Evolutionary conservation across 2,329 filamentous ascomycete species (phyloP).

Genomic region (Rutstroemia sydowiana): DNA sequence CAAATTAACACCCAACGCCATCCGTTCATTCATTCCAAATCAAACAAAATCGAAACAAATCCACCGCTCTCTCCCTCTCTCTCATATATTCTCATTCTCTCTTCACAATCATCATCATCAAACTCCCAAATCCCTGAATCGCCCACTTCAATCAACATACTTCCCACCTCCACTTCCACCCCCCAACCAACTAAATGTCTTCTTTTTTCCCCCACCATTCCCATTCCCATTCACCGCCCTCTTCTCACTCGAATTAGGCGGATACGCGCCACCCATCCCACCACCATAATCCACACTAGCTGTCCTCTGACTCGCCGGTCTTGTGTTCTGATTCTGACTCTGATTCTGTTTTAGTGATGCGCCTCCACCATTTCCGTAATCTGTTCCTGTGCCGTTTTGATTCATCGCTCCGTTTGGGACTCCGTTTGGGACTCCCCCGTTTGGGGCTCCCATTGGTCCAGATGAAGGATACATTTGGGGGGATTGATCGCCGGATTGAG

Average conservation of each 20-base stretch:
- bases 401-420: too few relatives aligned
- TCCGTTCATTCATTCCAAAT: too few relatives aligned
- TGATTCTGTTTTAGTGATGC: not conserved
- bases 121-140: too few relatives aligned
- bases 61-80: too few relatives aligned
- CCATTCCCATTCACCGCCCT: not conserved
- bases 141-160: slow-evolving; percentile 7
- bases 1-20: too few relatives aligned
- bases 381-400: not conserved
- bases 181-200: slow-evolving; percentile 10
- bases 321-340: not conserved
- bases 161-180: slow-evolving; percentile 6
- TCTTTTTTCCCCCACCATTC: slow-evolving; percentile 3
- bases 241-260: slow-evolving; percentile 9
- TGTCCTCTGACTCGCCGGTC: not conserved
- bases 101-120: too few relatives aligned
- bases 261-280: not conserved
- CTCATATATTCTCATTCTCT: too few relatives aligned
- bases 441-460: not conserved
- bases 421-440: too few relatives aligned
- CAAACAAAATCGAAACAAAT: too few relatives aligned
- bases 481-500: not conserved
- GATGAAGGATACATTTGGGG: slow-evolving; percentile 7
- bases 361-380: not conserved
- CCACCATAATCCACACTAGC: not conserved